Evolutionary conservation across 805 yeast genomes (phyloP), one percentile per base, ranked within the genome.

Genomic region (Candida tammaniensis): DNA sequence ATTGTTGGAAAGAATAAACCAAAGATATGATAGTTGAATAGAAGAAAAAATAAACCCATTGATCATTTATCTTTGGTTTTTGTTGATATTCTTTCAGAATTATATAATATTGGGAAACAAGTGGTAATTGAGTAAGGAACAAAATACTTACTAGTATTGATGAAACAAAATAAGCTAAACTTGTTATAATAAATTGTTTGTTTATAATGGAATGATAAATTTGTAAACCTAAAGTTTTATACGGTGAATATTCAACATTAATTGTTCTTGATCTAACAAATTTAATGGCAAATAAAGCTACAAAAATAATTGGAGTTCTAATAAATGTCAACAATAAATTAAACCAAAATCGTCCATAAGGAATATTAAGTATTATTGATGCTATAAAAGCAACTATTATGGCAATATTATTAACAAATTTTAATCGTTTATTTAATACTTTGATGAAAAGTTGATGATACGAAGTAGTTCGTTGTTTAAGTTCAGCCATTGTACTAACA

Each of bases 11-110:
- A 6, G 79, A 48, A 52, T 81, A 83, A 6, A 66, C 22, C 0
- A 65, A 20, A 0, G 78, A 72, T 6, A 69, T 47, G 17, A 64
- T 52, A 1, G 59, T 8, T 17, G 72, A 59, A 27, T 61, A 66
- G 47, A 64, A 75, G 72, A 77, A 74, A 44, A 57, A 74, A 47
- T 61, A 76, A 4, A 77, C 66, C 60, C 68, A 68, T 30, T 62
- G 59, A 43, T 68, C 73, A 36, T 67, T 68, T 25, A 61, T 46
- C 27, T 54, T 50, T 4, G 70, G 70, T 33, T 47, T 53, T 18
- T 49, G 52, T 30, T 67, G 60, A 42, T 61, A 67, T 31, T 64
- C 72, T 39, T 64, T 64, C 9, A 68, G 56, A 16, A 62, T 45
- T 7, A 55, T 43, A 38, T 57, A 61, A 42, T 59, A 64, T 15